These are phyloP conservation scores for Neurospora africana DNA, from an alignment of 495 filamentous ascomycete species.

Conservation along the genomic window DNA sequence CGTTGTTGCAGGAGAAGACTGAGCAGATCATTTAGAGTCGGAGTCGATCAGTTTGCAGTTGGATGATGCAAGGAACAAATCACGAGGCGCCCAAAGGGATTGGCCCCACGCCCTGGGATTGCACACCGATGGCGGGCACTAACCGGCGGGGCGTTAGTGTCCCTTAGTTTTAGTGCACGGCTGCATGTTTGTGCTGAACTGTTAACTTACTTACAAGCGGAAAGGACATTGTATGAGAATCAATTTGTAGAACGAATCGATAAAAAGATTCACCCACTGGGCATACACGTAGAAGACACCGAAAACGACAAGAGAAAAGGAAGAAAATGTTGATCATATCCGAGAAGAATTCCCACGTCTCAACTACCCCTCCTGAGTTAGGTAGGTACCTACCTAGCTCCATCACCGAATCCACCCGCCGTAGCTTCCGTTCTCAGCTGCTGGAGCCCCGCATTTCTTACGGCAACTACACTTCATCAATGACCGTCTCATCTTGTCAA, in stretches of 20 bases:
- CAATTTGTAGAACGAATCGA: not conserved
- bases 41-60: constrained; percentile 12
- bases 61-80: constrained; percentile 25
- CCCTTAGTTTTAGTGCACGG: constrained; percentile 9
- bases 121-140: not conserved
- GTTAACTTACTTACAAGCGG: not conserved
- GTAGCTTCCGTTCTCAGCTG: not conserved
- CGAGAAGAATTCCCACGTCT: not conserved
- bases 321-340: not conserved
- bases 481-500: not conserved
- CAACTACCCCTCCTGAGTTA: not conserved
- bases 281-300: not conserved
- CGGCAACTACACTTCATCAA: too few relatives aligned
- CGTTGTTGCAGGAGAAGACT: not conserved
- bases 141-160: constrained; percentile 10
- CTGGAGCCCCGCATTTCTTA: too few relatives aligned
- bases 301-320: not conserved
- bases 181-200: too few relatives aligned
- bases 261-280: not conserved
- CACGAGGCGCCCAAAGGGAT: constrained; percentile 11
- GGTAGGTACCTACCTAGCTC: too few relatives aligned
- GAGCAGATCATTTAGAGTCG: constrained; percentile 13
- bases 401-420: not conserved
- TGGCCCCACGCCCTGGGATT: constrained; percentile 19
- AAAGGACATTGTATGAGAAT: not conserved